phyloP scores from a whole-genome alignment of 306 rosid species.

The Cercis canadensis region DNA sequence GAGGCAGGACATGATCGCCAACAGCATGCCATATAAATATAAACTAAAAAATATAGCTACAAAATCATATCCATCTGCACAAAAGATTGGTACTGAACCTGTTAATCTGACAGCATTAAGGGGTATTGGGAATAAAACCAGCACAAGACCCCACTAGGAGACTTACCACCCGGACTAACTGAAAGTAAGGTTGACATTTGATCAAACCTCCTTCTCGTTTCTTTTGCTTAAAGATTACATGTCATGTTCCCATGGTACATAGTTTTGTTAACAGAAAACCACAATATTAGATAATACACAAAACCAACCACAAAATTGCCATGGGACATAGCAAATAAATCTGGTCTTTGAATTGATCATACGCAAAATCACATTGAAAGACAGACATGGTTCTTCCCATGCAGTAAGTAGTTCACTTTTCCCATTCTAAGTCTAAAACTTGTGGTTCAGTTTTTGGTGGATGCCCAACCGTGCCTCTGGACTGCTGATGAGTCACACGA shows the following conservation, averaged over 20 bases:
- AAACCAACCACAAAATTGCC: too few relatives aligned
- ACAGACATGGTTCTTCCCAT: slow-evolving; percentile 36
- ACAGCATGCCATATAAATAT: too few relatives aligned
- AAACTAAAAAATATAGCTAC: too few relatives aligned
- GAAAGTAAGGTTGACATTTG: neutral
- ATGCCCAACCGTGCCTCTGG: slow-evolving; percentile 39
- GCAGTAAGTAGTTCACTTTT: slow-evolving; percentile 51
- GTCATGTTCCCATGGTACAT: neutral
- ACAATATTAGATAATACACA: too few relatives aligned
- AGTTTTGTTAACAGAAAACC: too few relatives aligned
- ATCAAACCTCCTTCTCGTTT: slow-evolving; percentile 25
- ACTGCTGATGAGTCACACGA: slow-evolving; percentile 55
- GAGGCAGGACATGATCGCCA: too few relatives aligned
- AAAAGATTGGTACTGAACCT: too few relatives aligned
- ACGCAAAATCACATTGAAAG: slow-evolving; percentile 30
- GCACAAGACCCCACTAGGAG: neutral
- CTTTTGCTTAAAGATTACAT: slow-evolving; percentile 25
- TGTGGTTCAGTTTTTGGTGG: slow-evolving; percentile 45
- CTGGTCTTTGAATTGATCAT: slow-evolving; percentile 33
- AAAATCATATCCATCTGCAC: too few relatives aligned
- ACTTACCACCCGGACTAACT: slow-evolving; percentile 19
- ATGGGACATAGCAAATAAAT: neutral
- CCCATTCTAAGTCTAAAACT: slow-evolving; percentile 73
- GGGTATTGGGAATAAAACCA: too few relatives aligned
- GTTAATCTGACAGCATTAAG: too few relatives aligned